Evolutionary conservation across 805 yeast species (phyloP), one percentile per base, ranked within the genome.

Genomic region (Blastobotrys americana): DNA sequence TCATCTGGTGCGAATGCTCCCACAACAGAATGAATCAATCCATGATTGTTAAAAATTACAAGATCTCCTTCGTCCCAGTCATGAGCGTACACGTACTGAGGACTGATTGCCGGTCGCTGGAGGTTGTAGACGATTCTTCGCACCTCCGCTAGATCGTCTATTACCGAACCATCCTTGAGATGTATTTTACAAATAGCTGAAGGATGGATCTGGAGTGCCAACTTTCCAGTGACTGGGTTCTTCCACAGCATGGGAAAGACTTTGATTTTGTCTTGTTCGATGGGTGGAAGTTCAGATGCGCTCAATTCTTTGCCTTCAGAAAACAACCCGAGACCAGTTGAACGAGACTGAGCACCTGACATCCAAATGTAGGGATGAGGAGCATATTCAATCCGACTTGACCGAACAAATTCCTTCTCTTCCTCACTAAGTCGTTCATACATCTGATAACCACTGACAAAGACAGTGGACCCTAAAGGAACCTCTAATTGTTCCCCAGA

Each of bases 311-410:
- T 78, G 35, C 82, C 83, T 56, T 87, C 95, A 38, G 82, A 74
- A 15, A 77, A 85, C 81, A 87, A 87, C 2, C 95, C 83, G 48
- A 87, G 72, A 4, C 96, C 96, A 62, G 86, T 95, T 27, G 81
- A 74, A 6, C 93, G 83, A 34, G 95, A 95, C 47, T 71, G 76
- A 31, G 94, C 86, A 10, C 82, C 78, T 3, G 86, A 77, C 50
- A 87, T 87, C 64, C 74, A 85, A 47, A 87, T 87, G 65, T 86
- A 87, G 36, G 96, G 95, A 62, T 87, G 95, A 34, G 96, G 96
- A 15, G 95, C 95, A 61, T 87, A 87, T 38, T 80, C 85, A 18
- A 87, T 90, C 2, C 78, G 79, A n/a, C 94, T 82, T 58, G 74
- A 72, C 48, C 85, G 70, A 2, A 89, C 95, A 52, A 79, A 72